Evolutionary conservation across 257 asterid species (phyloP), one percentile per base, ranked within the genome.

Genomic region (Solanum lignicaule): DNA sequence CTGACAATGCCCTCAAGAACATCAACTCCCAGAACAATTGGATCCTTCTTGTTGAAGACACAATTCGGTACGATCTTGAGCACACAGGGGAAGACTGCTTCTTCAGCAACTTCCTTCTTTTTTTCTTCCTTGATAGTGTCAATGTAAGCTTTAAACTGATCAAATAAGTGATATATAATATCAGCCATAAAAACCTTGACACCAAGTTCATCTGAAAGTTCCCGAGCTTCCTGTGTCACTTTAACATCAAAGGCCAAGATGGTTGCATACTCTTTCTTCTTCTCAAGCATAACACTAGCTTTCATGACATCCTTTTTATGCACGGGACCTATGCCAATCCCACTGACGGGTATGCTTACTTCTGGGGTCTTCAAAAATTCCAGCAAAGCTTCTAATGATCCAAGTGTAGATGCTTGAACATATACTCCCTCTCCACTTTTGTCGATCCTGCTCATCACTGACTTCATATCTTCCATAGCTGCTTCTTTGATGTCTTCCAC

Each of bases 211-310:
- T 96, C 99, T 13, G 99, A 95, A 52, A 94, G 98, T 86, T 96
- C 98, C 88, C 98, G 94, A 89, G 99, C 98, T 90, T 96, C 99
- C 43, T 92, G 95, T 13, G 46, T 39, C 46, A 39, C 46, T 39
- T 39, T 39, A 39, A 39, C 46, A 9, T 39, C 46, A 39, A 39
- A 97, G 27, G 99, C 99, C 91, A 97, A 91, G 88, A 97, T 95
- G 32, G 98, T 96, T 72, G 93, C 99, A 89, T 90, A 97, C 91
- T 96, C 99, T 90, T 95, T 97, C 92, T 94, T 94, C 95, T 96
- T 97, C 94, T 97, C 99, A 85, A 97, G 99, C 99, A 96, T 97
- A 38, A 95, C 99, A 88, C 99, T 97, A 10, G 99, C 98, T 92
- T 94, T 96, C 98, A 97, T 95, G 87, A 97, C 98, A 73, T 97